Conservation (phyloP, 179 eudicot species). For the Heliamphora pulchella region DNA sequence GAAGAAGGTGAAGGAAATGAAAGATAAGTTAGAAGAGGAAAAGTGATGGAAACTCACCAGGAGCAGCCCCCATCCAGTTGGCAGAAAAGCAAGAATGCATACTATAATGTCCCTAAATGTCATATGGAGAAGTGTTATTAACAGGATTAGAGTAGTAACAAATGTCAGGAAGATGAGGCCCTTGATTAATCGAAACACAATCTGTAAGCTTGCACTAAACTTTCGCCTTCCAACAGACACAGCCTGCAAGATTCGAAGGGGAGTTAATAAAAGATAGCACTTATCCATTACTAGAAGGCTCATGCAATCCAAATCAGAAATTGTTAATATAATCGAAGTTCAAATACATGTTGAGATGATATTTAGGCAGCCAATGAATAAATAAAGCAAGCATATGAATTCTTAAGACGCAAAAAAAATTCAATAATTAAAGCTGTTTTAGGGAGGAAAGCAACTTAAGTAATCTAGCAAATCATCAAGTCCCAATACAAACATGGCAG, state of each 20-base stretch:
- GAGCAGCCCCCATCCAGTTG: constrained; percentile 97
- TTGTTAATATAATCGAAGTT: neutral
- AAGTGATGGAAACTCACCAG: constrained; percentile 39
- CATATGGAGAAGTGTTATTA: constrained; percentile 58
- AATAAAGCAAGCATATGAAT: neutral
- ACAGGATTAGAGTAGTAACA: constrained; percentile 43
- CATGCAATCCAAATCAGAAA: too few relatives aligned
- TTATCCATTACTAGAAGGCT: neutral
- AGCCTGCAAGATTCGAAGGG: constrained; percentile 35
- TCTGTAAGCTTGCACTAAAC: constrained; percentile 78
- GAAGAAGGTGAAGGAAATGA: neutral
- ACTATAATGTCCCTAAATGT: constrained; percentile 68
- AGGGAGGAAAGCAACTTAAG: neutral
- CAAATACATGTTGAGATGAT: neutral
- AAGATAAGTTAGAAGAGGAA: neutral
- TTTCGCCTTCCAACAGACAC: constrained; percentile 64
- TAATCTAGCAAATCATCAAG: neutral
- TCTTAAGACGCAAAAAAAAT: neutral
- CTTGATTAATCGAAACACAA: constrained; percentile 72
- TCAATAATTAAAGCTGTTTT: neutral
- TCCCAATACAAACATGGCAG: neutral
- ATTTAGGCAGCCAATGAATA: neutral
- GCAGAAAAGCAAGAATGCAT: constrained; percentile 93
- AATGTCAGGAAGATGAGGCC: constrained; percentile 66
- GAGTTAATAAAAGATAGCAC: neutral